Conservation (phyloP, 768 basidiomycete genomes). For the Thelephora ganbajun region DNA sequence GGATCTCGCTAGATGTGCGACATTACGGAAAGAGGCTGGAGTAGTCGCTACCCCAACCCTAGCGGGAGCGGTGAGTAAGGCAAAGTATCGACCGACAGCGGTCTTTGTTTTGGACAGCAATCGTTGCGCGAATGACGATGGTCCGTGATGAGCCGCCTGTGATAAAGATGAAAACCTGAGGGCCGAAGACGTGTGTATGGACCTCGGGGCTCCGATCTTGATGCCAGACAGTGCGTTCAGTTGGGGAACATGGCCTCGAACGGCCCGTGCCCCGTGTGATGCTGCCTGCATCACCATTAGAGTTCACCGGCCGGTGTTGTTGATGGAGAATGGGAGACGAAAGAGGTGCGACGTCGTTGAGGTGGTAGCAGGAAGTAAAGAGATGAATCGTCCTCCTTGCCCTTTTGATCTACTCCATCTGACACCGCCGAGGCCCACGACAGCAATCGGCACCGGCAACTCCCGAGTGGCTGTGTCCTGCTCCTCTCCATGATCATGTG, state of each 20-base stretch:
- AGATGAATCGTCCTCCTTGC: no score
- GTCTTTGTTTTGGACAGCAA: not conserved
- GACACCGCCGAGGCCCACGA: no score
- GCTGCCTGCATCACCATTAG: not conserved
- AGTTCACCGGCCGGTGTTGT: not conserved
- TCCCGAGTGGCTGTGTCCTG: no score
- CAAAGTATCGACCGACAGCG: not conserved
- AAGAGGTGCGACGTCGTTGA: no score
- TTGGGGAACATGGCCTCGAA: not conserved
- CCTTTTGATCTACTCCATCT: no score
- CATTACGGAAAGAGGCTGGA: not conserved
- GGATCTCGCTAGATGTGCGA: constrained; percentile 15
- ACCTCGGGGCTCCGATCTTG: not conserved
- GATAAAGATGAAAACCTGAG: not conserved
- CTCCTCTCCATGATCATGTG: no score
- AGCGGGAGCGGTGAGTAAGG: not conserved
- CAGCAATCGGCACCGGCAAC: no score
- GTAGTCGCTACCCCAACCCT: not conserved
- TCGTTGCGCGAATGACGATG: not conserved
- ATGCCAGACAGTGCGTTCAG: not conserved
- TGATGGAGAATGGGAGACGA: no score
- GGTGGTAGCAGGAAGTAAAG: no score
- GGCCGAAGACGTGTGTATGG: not conserved
- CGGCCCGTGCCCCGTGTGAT: not conserved
- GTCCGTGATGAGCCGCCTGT: not conserved